Evolutionary conservation across 2,329 filamentous ascomycete species (phyloP).

Genomic region (Alternaria hordeiaustralica): DNA sequence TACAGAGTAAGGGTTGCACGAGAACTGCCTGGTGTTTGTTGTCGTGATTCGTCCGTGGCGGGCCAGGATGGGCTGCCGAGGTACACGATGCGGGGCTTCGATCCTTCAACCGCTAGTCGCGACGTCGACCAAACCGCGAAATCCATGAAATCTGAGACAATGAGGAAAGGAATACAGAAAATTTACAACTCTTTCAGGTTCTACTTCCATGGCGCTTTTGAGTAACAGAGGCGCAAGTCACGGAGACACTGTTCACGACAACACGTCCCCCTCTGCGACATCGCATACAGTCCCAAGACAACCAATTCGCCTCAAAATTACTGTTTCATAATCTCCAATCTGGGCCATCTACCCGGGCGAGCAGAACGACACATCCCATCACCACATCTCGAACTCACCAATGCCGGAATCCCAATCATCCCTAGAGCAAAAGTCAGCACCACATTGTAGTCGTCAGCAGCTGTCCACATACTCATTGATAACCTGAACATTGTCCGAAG

Average conservation of each 20-base stretch:
- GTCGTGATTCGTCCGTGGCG: not conserved
- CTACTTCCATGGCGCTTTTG: not conserved
- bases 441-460: not conserved
- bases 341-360: not conserved
- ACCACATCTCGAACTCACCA: not conserved
- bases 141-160: not conserved
- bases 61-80: not conserved
- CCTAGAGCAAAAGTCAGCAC: not conserved
- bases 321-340: not conserved
- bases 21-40: not conserved
- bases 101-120: not conserved
- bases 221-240: too few species aligned
- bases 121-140: not conserved
- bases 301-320: not conserved
- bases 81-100: not conserved
- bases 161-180: not conserved
- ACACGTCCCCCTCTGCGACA: not conserved
- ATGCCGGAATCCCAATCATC: not conserved
- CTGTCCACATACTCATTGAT: not conserved
- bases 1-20: not conserved
- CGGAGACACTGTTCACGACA: not conserved
- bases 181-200: not conserved
- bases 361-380: not conserved
- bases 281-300: not conserved
- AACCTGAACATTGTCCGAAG: conserved; percentile 4